These are phyloP conservation scores for Obba rivulosa DNA, from an alignment of 768 basidiomycete genomes.

Conservation along the genomic window DNA sequence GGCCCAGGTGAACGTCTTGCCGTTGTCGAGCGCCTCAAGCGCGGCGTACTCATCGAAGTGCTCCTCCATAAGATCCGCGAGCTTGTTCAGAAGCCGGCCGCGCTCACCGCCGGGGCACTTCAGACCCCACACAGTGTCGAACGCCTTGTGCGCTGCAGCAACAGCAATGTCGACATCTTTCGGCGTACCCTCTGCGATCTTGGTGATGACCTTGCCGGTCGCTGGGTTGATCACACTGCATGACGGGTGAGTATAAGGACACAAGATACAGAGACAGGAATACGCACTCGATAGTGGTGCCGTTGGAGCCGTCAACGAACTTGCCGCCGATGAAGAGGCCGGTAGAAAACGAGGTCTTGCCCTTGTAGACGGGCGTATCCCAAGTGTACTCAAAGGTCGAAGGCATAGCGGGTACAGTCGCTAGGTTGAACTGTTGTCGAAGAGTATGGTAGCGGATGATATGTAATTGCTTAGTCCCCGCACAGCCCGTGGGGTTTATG, in stretches of 20 bases:
- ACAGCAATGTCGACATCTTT: constrained; percentile 79
- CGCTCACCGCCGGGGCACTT: constrained; percentile 50
- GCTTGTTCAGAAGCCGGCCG: constrained; percentile 49
- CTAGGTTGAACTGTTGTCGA: no score
- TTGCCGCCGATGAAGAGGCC: constrained; percentile 71
- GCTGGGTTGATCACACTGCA: constrained; percentile 61
- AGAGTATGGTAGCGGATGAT: no score
- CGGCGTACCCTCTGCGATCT: constrained; percentile 51
- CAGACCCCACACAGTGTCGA: constrained; percentile 65
- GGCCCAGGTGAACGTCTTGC: constrained; percentile 49
- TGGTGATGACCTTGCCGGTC: constrained; percentile 55
- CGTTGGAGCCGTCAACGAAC: constrained; percentile 51
- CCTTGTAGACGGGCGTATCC: constrained; percentile 50
- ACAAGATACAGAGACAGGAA: not conserved
- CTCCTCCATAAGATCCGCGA: constrained; percentile 59
- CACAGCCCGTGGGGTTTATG: no score
- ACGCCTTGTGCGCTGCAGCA: constrained; percentile 54
- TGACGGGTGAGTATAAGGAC: not conserved
- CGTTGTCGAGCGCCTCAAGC: constrained; percentile 67
- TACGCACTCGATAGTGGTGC: constrained; percentile 60
- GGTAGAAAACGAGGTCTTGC: constrained; percentile 49
- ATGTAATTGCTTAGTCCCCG: no score
- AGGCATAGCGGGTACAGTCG: constrained; percentile 37
- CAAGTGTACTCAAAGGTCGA: constrained; percentile 43
- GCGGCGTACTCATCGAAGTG: constrained; percentile 63